These are phyloP conservation scores for Apiospora aurea DNA, from an alignment of 2,329 filamentous ascomycete genomes.

Conservation along the genomic window DNA sequence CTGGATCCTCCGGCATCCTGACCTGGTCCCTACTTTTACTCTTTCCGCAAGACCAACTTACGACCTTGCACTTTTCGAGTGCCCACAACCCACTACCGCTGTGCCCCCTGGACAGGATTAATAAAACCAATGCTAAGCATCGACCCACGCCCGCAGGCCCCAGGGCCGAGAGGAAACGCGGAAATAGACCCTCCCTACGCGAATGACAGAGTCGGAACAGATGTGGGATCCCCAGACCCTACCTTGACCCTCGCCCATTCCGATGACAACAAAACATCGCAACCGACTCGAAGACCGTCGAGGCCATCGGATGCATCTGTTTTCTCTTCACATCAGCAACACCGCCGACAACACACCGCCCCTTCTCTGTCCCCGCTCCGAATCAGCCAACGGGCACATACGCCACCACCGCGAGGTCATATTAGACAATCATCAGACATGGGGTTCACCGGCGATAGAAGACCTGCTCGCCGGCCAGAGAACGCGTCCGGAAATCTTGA, in stretches of 20 bases:
- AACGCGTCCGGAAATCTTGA: slow-evolving; percentile 38
- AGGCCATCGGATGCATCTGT: slow-evolving; percentile 25
- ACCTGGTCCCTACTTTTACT: slow-evolving; percentile 18
- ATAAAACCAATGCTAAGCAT: slow-evolving; percentile 19
- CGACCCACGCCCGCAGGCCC: slow-evolving; percentile 23
- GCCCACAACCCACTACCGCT: slow-evolving; percentile 10
- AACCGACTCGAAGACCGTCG: slow-evolving; percentile 14
- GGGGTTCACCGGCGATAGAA: slow-evolving; percentile 52
- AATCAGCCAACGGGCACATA: slow-evolving; percentile 26
- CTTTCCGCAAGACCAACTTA: not conserved
- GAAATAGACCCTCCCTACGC: slow-evolving; percentile 13
- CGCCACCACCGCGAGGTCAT: slow-evolving; percentile 26
- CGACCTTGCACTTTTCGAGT: slow-evolving; percentile 13
- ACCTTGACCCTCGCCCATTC: slow-evolving; percentile 35
- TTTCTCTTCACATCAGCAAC: slow-evolving; percentile 30
- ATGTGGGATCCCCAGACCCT: slow-evolving; percentile 29
- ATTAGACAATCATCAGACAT: slow-evolving; percentile 43
- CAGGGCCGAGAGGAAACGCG: slow-evolving; percentile 5
- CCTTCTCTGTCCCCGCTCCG: slow-evolving; percentile 23
- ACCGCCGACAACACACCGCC: slow-evolving; percentile 38
- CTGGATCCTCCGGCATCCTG: slow-evolving; percentile 11
- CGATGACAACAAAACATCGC: slow-evolving; percentile 31
- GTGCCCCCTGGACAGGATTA: slow-evolving; percentile 4
- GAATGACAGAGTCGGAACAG: slow-evolving; percentile 28
- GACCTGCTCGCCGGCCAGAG: slow-evolving; percentile 37